A percentile compares a stretch with the other conserved stretches of the same genome.
phyloP scores from a whole-genome alignment of 2,329 filamentous ascomycete species.

The Zasmidium angulare region DNA sequence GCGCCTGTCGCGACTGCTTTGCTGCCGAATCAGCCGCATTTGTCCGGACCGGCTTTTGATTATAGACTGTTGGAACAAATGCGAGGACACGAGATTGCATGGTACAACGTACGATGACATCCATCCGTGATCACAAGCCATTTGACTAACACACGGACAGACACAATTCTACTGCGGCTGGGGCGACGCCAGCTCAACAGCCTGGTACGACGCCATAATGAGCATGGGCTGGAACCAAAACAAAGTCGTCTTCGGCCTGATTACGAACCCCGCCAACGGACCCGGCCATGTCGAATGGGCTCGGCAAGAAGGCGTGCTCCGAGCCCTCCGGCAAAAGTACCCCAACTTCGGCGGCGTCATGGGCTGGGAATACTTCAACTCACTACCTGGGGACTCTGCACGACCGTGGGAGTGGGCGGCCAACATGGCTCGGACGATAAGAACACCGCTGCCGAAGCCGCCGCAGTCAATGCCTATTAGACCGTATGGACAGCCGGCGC shows the following conservation, averaged over 20 bases:
- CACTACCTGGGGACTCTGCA: conserved; percentile 61
- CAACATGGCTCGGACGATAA: conserved; percentile 56
- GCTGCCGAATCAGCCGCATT: conserved; percentile 56
- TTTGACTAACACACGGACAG: conserved; percentile 1
- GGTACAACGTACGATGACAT: conserved; percentile 64
- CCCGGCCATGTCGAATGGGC: conserved; percentile 60
- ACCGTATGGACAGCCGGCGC: conserved; percentile 27
- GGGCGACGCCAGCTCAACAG: conserved; percentile 61
- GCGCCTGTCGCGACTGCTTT: conserved; percentile 79
- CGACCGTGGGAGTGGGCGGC: conserved; percentile 77
- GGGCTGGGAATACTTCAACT: conserved; percentile 96
- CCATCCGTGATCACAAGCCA: background rate
- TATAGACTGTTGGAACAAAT: conserved; percentile 72
- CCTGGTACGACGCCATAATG: conserved; percentile 55
- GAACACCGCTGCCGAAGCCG: conserved; percentile 32
- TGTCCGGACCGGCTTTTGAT: conserved; percentile 70
- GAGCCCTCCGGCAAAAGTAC: conserved; percentile 59
- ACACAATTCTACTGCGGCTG: conserved; percentile 92
- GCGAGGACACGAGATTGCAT: conserved; percentile 66
- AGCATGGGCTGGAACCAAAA: conserved; percentile 68
- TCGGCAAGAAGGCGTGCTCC: conserved; percentile 57
- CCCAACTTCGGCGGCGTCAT: conserved; percentile 80
- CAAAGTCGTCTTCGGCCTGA: conserved; percentile 75
- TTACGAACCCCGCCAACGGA: conserved; percentile 73
- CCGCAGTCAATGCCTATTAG: conserved; percentile 33